Percentiles rank a stretch among this genome's conserved stretches.
Evolutionary conservation across 73 alveolate genomes (phyloP).

Genomic region (Stentor coeruleus): DNA sequence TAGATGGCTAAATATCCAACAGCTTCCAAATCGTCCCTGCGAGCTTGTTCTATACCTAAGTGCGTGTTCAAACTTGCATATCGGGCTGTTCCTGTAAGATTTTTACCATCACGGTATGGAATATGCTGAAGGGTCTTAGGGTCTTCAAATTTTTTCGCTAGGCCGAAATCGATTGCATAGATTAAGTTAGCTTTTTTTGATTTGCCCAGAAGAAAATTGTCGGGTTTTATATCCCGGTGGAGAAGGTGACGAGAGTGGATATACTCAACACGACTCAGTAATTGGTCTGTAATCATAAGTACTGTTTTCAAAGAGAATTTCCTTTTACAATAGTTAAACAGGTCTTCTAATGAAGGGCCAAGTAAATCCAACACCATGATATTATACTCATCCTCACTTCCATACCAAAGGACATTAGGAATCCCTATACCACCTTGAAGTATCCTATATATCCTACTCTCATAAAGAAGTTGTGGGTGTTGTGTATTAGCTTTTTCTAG

Average conservation of each 20-base stretch:
- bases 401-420: background rate
- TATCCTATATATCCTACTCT: background rate
- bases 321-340: conserved; percentile 41
- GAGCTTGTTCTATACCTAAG: conserved; percentile 63
- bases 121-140: conserved; percentile 42
- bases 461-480: background rate
- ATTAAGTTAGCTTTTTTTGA: conserved; percentile 46
- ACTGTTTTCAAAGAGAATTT: conserved; percentile 66
- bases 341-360: conserved; percentile 65
- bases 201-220: conserved; percentile 72
- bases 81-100: conserved; percentile 81
- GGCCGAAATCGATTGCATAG: conserved; percentile 74
- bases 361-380: conserved; percentile 63
- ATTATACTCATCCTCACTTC: background rate
- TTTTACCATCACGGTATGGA: conserved; percentile 52
- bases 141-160: conserved; percentile 52
- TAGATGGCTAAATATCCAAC: conserved; percentile 56
- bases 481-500: conserved; percentile 34
- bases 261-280: conserved; percentile 63
- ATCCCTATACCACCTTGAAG: background rate
- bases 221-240: conserved; percentile 86
- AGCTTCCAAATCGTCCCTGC: conserved; percentile 80
- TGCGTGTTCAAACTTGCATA: conserved; percentile 67
- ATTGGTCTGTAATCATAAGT: conserved; percentile 59
- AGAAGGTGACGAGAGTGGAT: conserved; percentile 60